Evolutionary conservation across 2,329 filamentous ascomycete species (phyloP).

Genomic region (Plenodomus biglobosus): DNA sequence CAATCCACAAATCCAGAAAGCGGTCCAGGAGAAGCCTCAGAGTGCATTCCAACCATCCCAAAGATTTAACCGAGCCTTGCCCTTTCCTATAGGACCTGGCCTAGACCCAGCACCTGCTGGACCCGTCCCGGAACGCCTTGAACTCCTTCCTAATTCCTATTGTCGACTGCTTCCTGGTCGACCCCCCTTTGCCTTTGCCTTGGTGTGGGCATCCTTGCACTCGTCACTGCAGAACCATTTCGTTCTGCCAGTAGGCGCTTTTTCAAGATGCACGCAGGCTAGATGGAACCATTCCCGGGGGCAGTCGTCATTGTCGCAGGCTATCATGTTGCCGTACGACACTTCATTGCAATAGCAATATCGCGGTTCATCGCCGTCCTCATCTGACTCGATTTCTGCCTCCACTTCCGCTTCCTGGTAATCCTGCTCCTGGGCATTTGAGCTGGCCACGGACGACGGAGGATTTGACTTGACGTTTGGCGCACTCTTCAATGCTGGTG

Average conservation of each 20-base stretch:
- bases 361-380: slow-evolving; percentile 54
- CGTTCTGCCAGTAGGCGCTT: slow-evolving; percentile 54
- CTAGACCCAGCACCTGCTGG: slow-evolving; percentile 30
- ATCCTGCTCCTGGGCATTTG: slow-evolving; percentile 37
- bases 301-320: slow-evolving; percentile 66
- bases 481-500: slow-evolving; percentile 30
- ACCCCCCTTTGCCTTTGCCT: slow-evolving; percentile 38
- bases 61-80: slow-evolving; percentile 37
- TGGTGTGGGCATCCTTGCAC: slow-evolving; percentile 37
- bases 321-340: slow-evolving; percentile 68
- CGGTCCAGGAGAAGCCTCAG: slow-evolving; percentile 30
- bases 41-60: slow-evolving; percentile 44
- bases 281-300: slow-evolving; percentile 69
- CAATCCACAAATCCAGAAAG: slow-evolving; percentile 25
- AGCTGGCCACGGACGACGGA: slow-evolving; percentile 38
- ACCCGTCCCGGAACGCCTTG: slow-evolving; percentile 41
- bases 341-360: slow-evolving; percentile 69
- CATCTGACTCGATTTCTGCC: slow-evolving; percentile 39
- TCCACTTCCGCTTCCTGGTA: slow-evolving; percentile 42
- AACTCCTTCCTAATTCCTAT: slow-evolving; percentile 46
- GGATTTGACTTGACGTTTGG: slow-evolving; percentile 32
- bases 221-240: slow-evolving; percentile 48
- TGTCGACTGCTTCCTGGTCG: slow-evolving; percentile 44
- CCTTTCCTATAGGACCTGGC: slow-evolving; percentile 36
- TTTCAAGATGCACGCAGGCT: slow-evolving; percentile 63